A percentile compares a stretch with the other conserved stretches of the same genome.
Conservation (phyloP, 2,329 filamentous ascomycete species). For the Colletotrichum tropicicola region DNA sequence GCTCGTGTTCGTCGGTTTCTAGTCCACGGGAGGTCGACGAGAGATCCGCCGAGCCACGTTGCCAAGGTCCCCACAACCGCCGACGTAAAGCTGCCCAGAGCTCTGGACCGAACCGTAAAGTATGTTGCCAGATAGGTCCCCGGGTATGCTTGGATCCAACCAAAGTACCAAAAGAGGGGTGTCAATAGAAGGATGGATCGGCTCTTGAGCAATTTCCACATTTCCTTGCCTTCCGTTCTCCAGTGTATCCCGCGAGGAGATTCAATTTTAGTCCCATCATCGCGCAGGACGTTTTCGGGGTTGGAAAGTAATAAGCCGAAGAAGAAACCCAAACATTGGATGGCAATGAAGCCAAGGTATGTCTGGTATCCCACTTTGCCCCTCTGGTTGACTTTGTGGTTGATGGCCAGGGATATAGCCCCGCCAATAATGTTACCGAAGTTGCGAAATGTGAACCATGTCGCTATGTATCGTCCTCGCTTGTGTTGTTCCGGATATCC, state of each 20-base stretch:
- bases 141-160: conserved; percentile 49
- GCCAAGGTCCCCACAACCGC: conserved; percentile 48
- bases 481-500: conserved; percentile 71
- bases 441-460: conserved; percentile 52
- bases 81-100: conserved; percentile 43
- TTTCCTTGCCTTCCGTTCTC: conserved; percentile 38
- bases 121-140: conserved; percentile 51
- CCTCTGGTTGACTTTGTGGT: conserved; percentile 44
- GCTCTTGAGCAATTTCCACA: conserved; percentile 44
- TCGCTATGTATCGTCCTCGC: conserved; percentile 64
- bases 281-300: conserved; percentile 52
- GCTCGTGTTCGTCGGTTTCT: conserved; percentile 50
- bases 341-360: conserved; percentile 55
- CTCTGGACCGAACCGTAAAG: conserved; percentile 51
- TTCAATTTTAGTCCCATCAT: conserved; percentile 48
- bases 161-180: conserved; percentile 43
- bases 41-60: conserved; percentile 45
- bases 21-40: conserved; percentile 49
- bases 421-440: conserved; percentile 57
- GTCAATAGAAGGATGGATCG: conserved; percentile 37
- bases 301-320: conserved; percentile 52
- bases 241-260: conserved; percentile 35
- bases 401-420: conserved; percentile 58
- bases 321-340: conserved; percentile 54
- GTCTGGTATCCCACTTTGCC: conserved; percentile 49